Percentiles rank a stretch among this genome's conserved stretches.
phyloP scores from a whole-genome alignment of 768 basidiomycete species.

The Tulasnella calospora region DNA sequence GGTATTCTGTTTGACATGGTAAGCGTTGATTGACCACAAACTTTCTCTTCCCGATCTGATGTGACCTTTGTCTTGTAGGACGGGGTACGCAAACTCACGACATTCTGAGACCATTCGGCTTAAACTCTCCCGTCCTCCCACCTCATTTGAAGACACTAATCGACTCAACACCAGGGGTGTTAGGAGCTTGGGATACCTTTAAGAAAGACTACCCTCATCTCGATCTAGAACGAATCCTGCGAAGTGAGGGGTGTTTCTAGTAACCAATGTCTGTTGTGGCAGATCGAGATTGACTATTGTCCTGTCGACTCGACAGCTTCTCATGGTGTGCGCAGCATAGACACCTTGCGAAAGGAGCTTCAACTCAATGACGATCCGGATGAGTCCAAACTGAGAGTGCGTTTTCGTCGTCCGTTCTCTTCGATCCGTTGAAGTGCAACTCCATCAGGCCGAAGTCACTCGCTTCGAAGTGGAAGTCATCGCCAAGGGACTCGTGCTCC shows the following conservation, averaged over 20 bases:
- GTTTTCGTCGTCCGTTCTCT: too few species aligned
- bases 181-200: conserved; percentile 70
- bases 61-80: background rate
- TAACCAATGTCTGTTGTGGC: background rate
- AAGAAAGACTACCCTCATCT: conserved; percentile 47
- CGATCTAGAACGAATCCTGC: conserved; percentile 33
- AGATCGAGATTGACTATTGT: background rate
- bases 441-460: conserved; percentile 56
- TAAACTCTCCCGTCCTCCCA: background rate
- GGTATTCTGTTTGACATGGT: conserved; percentile 25
- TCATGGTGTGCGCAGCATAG: conserved; percentile 73
- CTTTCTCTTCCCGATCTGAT: background rate
- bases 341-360: conserved; percentile 53
- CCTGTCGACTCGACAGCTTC: conserved; percentile 39
- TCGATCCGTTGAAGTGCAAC: background rate
- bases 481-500: conserved; percentile 43
- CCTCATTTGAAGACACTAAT: conserved; percentile 47
- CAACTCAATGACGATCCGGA: conserved; percentile 8
- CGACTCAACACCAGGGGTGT: conserved; percentile 78
- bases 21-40: background rate
- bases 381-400: conserved; percentile 5
- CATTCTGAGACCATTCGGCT: background rate
- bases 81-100: background rate
- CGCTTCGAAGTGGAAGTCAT: conserved; percentile 77
- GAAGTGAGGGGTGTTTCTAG: conserved; percentile 30